Base-by-base conservation (phyloP, 192 early-diverging fungal genomes). In the Umbelopsis ramanniana region DNA sequence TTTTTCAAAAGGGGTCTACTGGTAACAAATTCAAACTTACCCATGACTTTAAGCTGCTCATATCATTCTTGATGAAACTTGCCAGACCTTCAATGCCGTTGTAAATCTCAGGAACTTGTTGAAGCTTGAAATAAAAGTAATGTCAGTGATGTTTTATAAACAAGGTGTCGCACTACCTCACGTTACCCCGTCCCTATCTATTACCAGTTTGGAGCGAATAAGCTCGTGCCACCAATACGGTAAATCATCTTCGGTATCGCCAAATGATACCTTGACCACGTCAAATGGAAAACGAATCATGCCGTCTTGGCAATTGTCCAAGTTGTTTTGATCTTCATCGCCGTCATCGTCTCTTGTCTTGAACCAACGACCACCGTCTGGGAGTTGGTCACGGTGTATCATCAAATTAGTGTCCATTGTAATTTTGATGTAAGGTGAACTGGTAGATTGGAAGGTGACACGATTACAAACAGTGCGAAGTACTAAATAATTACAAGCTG, bases 221-320 rank as follows among this genome's bases (percentile, higher is more conserved):
- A 63, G 57, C 26, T 63, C 57, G 14, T 63, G 57, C 57, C 57
- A 63, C 57, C 57, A 63, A 63, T 63, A 29, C 1, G 57, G 57
- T 35, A 63, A n/a, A 26, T 38, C 33, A 26, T 63, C 57, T 3
- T 63, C 57, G 14, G 14, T 4, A 29, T 63, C 57, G 11, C 33
- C 57, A 63, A 63, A 37, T 14, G 57, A 63, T 37, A 63, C 26
- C 57, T 63, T 63, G 57, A 63, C n/a, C 12, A 63, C 57, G 35
- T 63, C 57, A 37, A 63, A 63, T 17, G 57, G 57, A 14, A 63
- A 63, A 2, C 26, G 26, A 8, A 63, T 29, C 17, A 38, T 8
- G 29, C 17, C 35, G 5, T 63, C 35, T 19, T 63, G 23, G 26
- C n/a, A 7, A 3, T 9, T 37, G 2, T 37, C 33, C 29, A 17